Conservation (phyloP, 345 rosid genomes). For the Nasturtium officinale region DNA sequence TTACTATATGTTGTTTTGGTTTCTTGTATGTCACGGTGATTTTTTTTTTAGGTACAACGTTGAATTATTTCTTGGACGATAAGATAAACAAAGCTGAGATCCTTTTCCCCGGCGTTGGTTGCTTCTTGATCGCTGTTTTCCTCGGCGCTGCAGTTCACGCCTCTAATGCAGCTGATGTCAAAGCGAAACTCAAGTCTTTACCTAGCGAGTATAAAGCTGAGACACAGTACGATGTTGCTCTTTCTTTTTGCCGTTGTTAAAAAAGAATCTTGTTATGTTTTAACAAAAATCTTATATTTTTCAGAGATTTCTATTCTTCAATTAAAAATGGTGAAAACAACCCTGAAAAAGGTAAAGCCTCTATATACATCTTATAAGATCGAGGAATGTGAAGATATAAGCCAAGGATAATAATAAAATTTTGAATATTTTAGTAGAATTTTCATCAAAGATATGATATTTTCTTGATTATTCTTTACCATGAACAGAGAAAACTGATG, state of each 20-base stretch:
- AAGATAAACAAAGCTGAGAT: conserved; percentile 75
- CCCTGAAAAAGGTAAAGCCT: conserved; percentile 43
- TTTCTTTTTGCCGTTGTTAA: not conserved
- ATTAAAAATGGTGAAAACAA: conserved; percentile 29
- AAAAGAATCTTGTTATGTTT: conserved; percentile 1
- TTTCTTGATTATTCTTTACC: not conserved
- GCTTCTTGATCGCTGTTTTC: conserved; percentile 79
- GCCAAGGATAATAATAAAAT: no score
- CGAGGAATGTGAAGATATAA: no score
- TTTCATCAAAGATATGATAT: not conserved
- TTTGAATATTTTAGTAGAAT: not conserved
- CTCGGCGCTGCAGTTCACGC: conserved; percentile 77
- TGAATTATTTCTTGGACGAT: conserved; percentile 85
- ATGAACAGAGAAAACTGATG: conserved; percentile 41
- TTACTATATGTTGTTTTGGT: conserved; percentile 6
- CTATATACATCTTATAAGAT: no score
- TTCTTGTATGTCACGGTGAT: conserved; percentile 12
- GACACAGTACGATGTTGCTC: conserved; percentile 39
- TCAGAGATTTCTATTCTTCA: conserved; percentile 40
- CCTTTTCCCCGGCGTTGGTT: conserved; percentile 80
- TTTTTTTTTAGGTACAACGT: conserved; percentile 61
- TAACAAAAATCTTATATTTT: not conserved
- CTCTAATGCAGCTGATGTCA: conserved; percentile 76
- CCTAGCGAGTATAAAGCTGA: conserved; percentile 37
- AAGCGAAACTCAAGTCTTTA: conserved; percentile 54